These are phyloP conservation scores for Leccinum solheimii DNA, from an alignment of 1,284 basidiomycete species.

Conservation along the genomic window DNA sequence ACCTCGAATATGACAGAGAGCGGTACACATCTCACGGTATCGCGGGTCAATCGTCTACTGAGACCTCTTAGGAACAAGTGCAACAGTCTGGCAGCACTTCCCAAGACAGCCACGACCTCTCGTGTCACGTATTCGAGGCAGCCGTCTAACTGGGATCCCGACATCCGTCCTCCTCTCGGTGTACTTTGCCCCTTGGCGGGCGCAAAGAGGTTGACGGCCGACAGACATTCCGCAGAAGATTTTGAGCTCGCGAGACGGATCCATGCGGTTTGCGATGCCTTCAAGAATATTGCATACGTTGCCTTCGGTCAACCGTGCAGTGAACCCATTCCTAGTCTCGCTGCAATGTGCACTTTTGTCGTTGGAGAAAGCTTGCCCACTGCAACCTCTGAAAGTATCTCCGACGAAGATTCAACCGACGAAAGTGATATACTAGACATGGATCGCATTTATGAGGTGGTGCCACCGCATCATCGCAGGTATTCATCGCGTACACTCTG, in stretches of 20 bases:
- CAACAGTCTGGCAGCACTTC: conserved; percentile 37
- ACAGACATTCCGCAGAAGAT: conserved; percentile 37
- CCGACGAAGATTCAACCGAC: conserved; percentile 26
- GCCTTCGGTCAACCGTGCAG: conserved; percentile 25
- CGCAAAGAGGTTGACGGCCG: conserved; percentile 38
- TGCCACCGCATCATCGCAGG: conserved; percentile 52
- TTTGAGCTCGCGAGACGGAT: conserved; percentile 49
- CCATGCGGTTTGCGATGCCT: conserved; percentile 53
- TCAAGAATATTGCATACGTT: conserved; percentile 47
- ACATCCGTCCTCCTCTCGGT: conserved; percentile 38
- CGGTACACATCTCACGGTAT: conserved; percentile 37
- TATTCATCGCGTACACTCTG: conserved; percentile 26
- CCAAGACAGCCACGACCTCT: conserved; percentile 12
- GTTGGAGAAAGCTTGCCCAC: conserved; percentile 48
- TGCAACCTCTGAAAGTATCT: conserved; percentile 18
- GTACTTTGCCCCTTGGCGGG: conserved; percentile 41
- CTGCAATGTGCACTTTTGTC: conserved; percentile 48
- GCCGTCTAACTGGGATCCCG: conserved; percentile 20
- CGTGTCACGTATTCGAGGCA: conserved; percentile 21
- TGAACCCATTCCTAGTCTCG: conserved; percentile 39
- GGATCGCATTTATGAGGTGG: conserved; percentile 49
- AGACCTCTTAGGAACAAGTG: conserved; percentile 57
- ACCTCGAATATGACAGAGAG: conserved; percentile 12
- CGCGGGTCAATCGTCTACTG: conserved; percentile 53
- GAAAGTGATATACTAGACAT: conserved; percentile 37